Percentiles rank a stretch among this genome's conserved stretches.
phyloP scores from a whole-genome alignment of 306 rosid species.

The Cyclanthera cordifolia region DNA sequence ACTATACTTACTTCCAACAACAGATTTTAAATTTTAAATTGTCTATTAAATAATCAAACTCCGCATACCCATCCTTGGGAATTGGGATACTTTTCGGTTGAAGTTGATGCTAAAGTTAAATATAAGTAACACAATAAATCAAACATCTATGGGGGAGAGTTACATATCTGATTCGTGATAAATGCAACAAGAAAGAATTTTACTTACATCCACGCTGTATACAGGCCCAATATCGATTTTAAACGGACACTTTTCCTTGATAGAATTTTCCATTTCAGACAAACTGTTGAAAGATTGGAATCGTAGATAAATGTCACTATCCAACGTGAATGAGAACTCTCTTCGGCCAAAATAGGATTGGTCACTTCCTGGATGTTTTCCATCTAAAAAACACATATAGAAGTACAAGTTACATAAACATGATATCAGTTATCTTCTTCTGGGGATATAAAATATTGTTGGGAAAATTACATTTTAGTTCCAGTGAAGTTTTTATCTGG shows the following conservation, averaged over 20 bases:
- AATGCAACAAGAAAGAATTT: not conserved
- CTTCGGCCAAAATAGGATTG: conserved; percentile 59
- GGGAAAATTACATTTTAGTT: too few species aligned
- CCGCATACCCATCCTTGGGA: not conserved
- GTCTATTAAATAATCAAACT: not conserved
- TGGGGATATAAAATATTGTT: not conserved
- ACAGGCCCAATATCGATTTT: conserved; percentile 87
- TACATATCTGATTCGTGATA: not conserved
- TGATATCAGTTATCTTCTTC: not conserved
- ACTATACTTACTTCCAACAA: not conserved
- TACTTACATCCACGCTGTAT: conserved; percentile 69
- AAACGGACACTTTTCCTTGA: conserved; percentile 59
- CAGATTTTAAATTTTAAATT: not conserved
- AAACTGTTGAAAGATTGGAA: conserved; percentile 56
- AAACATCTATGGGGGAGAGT: not conserved
- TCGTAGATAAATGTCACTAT: conserved; percentile 59
- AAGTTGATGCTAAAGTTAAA: not conserved
- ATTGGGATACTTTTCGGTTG: not conserved
- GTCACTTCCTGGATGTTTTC: conserved; percentile 86
- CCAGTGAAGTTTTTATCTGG: too few species aligned
- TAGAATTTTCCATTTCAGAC: conserved; percentile 51
- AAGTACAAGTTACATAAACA: not conserved
- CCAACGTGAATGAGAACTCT: conserved; percentile 70
- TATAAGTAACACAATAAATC: not conserved
- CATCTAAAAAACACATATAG: conserved; percentile 40